Evolutionary conservation across 129 eudicot species (phyloP), one percentile per base, ranked within the genome.

Genomic region (Saussurea involucrata): DNA sequence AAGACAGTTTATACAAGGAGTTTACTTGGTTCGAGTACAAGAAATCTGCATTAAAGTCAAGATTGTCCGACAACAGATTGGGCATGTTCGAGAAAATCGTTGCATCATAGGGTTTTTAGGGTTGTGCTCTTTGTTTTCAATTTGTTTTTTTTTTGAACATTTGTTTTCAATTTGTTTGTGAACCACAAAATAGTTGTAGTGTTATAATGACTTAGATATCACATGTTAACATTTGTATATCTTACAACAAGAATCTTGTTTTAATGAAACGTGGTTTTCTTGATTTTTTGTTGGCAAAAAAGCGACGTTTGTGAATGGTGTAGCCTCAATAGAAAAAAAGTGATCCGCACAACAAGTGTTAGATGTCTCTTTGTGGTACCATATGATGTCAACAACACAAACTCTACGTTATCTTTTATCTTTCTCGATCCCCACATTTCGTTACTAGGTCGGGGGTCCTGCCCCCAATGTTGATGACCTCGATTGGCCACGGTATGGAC

Each of bases 1-100:
- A 80, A 32, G 87, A 87, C 73, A 93, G 97, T 63, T 89, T 90
- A 93, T 93, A 93, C 86, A 88, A 90, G 66, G 98, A 93, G 81
- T 93, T 93, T 70, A 93, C 97, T 58, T 93, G 98, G 98, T 87
- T 87, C 24, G 98, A 93, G 80, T 93, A 90, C 83, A 93, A 93
- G 64, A 93, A 78, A 68, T 90, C 97, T 20, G 95, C 89, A 0
- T 93, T 73, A 46, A 90, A 89, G 25, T 75, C 97, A 42, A 93
- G 90, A 76, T 85, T 93, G 28, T 83, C 92, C 17, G 98, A 93
- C 68, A 85, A 93, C 73, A 84, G 98, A 70, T 67, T 93, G 60
- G 87, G 84, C 21, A 77, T 79, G 8, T 92, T 92, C 34, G 90
- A 90, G 82, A 92, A 90, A 83, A 83, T 89, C 36, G 71, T 65